These are phyloP conservation scores for Talaromyces trachyspermus DNA, from an alignment of 495 filamentous ascomycete species.

Conservation along the genomic window DNA sequence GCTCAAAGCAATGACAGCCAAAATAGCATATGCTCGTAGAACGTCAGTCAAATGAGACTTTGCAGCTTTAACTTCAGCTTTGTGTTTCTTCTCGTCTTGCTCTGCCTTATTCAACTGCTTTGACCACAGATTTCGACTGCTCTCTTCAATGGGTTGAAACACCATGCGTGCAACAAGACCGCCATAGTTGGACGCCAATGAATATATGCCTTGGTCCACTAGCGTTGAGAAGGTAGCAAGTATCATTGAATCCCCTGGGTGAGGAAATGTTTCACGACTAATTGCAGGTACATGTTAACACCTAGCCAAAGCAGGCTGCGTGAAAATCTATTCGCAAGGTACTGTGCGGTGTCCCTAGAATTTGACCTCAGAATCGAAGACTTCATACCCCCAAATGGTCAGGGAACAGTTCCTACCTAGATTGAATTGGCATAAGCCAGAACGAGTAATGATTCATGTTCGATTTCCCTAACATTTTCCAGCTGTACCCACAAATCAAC, in stretches of 20 bases:
- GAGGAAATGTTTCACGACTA: slow-evolving; percentile 78
- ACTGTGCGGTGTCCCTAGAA: no score
- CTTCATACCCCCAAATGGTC: background rate
- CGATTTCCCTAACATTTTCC: slow-evolving; percentile 37
- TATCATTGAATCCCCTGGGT: slow-evolving; percentile 91
- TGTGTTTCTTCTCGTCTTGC: slow-evolving; percentile 9
- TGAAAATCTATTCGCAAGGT: slow-evolving; percentile 58
- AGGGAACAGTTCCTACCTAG: slow-evolving; percentile 28
- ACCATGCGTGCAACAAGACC: slow-evolving; percentile 81
- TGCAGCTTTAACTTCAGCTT: slow-evolving; percentile 17
- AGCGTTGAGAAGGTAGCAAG: slow-evolving; percentile 68
- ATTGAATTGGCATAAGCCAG: slow-evolving; percentile 31
- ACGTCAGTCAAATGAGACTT: slow-evolving; percentile 30
- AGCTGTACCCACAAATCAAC: slow-evolving; percentile 60
- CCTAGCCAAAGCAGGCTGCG: slow-evolving; percentile 57
- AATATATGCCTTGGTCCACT: slow-evolving; percentile 84
- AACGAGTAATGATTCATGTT: slow-evolving; percentile 51
- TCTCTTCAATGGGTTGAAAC: slow-evolving; percentile 94
- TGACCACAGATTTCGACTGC: slow-evolving; percentile 77
- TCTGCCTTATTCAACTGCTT: slow-evolving; percentile 44
- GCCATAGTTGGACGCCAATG: slow-evolving; percentile 90
- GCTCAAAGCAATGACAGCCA: slow-evolving; percentile 57
- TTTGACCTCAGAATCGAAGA: slow-evolving; percentile 21
- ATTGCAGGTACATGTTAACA: slow-evolving; percentile 78
- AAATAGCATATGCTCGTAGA: slow-evolving; percentile 40